Percentiles rank a stretch among this genome's conserved stretches.
Evolutionary conservation across 192 early-diverging fungal species (phyloP).

Genomic region (Backusella luteola): DNA sequence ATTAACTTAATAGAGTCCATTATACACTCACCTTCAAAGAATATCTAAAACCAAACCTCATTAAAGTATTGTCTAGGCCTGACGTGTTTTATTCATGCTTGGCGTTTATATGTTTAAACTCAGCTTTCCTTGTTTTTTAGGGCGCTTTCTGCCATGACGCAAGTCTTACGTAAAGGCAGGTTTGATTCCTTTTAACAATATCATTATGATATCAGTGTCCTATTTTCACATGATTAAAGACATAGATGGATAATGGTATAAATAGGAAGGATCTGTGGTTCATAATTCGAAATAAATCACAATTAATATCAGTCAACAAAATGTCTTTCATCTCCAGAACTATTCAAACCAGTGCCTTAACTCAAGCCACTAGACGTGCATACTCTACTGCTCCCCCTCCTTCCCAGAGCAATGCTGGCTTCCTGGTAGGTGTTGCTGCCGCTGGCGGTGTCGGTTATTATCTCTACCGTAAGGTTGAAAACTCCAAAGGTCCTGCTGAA

Average conservation of each 20-base stretch:
- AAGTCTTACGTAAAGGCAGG: not conserved
- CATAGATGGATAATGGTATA: not conserved
- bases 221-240: not conserved
- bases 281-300: not conserved
- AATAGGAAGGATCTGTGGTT: not conserved
- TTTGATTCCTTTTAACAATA: not conserved
- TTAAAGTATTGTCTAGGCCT: not conserved
- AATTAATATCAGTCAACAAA: not conserved
- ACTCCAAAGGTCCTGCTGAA: conserved; percentile 7
- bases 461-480: not conserved
- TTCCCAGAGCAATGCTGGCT: not conserved
- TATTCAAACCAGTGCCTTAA: not conserved
- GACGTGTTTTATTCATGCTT: not conserved
- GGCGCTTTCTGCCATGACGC: not conserved
- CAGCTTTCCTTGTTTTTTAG: not conserved
- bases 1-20: not conserved
- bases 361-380: not conserved
- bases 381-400: conserved; percentile 13
- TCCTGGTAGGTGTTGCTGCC: not conserved
- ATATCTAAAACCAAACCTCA: not conserved
- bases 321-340: conserved; percentile 11
- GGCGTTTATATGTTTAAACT: not conserved
- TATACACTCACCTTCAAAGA: not conserved
- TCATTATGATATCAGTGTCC: not conserved
- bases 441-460: conserved; percentile 5